Base-by-base conservation (phyloP, 306 rosid species). In the Begonia fuchsioides region DNA sequence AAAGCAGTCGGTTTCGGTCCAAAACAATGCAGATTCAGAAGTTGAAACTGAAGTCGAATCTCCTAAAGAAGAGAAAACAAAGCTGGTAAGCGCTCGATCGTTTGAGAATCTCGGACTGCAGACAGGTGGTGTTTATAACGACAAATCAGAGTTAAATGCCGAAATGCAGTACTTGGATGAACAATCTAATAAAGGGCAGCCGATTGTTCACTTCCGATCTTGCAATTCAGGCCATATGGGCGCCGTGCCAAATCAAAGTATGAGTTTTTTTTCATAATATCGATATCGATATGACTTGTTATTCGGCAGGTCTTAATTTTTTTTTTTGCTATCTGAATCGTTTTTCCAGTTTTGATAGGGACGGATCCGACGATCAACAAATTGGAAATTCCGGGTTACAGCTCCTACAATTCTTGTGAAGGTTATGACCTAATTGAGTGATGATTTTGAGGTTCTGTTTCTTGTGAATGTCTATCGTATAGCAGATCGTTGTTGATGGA, bases 1-100 rank as follows among this genome's bases (percentile, higher is more conserved):
- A 19, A 85, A 73, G 72, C 95, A 78, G 64, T 55, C 64, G 0
- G 50, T 39, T 63, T 55, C 77, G 6, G 0, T 47, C 1, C 46
- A 52, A 6, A 72, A 58, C 50, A 68, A 60, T 55, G 55, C 5
- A 20, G 93, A 78, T 14, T 47, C 59, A 5, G 83, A 72, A 51
- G 47, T 44, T 0, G 83, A 70, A 45, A 49, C 71, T 2, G 77
- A 76, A 47, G 61, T 67, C 17, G 81, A 77, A 32, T 70, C 75
- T 59, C 76, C 76, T 3, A 77, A 71, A 56, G 82, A 77, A 11
- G 71, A 62, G 32, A 68, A 49, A 64, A 66, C 67, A 3, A 56
- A 46, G 13, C 57, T 70, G 0, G 79, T 76, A 39, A 51, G 19
- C 54, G 9, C 52, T 47, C 56, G 57, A 15, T 43, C 55, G 55